Conservation (phyloP, 441 rosid genomes). For the Populus hybrid region DNA sequence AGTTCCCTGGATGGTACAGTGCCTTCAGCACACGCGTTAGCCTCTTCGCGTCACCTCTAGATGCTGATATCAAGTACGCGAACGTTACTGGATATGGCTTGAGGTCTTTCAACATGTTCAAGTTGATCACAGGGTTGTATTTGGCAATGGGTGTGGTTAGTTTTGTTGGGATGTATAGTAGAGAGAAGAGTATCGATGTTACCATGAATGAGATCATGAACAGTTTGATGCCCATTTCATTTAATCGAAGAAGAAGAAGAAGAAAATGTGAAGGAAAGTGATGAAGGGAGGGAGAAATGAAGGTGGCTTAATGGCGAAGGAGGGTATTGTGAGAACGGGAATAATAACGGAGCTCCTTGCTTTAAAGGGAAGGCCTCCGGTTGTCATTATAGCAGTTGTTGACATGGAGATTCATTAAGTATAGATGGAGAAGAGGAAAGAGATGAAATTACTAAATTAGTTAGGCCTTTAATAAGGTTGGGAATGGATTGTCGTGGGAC, state of each 20-base stretch:
- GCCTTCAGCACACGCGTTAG: conserved; percentile 67
- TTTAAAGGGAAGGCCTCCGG: conserved; percentile 48
- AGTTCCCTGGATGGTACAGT: conserved; percentile 87
- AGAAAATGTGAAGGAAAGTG: background rate
- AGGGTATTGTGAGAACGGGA: background rate
- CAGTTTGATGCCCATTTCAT: conserved; percentile 54
- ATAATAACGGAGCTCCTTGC: conserved; percentile 36
- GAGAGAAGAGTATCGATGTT: conserved; percentile 46
- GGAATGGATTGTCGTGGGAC: background rate
- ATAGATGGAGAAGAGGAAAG: background rate
- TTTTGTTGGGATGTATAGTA: conserved; percentile 48
- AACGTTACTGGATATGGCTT: conserved; percentile 79
- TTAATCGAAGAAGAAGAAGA: background rate
- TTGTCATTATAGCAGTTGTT: conserved; percentile 21
- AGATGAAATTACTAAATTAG: conserved; percentile 15
- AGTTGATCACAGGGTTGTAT: conserved; percentile 33
- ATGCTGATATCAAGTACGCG: conserved; percentile 81
- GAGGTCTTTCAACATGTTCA: conserved; percentile 37
- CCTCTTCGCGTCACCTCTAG: conserved; percentile 62
- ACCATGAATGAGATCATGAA: conserved; percentile 55
- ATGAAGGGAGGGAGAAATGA: background rate
- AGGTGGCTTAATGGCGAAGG: background rate
- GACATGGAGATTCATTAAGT: background rate
- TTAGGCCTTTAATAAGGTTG: background rate
- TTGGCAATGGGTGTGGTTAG: conserved; percentile 34